Evolutionary conservation across 2,329 filamentous ascomycete species (phyloP).

Genomic region (Colletotrichum truncatum): DNA sequence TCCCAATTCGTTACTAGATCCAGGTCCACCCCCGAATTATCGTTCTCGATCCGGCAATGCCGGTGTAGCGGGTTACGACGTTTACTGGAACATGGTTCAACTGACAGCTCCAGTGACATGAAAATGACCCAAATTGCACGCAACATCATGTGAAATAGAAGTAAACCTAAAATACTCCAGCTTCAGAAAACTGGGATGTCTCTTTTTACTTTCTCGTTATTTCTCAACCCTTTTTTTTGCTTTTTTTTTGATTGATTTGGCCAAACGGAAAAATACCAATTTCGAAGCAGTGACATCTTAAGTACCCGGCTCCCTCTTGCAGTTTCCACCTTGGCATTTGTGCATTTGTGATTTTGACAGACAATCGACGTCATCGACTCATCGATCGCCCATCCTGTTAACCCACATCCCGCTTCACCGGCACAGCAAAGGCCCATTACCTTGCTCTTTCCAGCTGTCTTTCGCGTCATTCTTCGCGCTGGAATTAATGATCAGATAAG

Average conservation of each 20-base stretch:
- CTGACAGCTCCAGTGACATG: background rate
- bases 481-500: background rate
- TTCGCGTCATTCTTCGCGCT: background rate
- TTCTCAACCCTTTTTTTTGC: too few species aligned
- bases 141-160: background rate
- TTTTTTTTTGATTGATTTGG: too few species aligned
- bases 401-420: background rate
- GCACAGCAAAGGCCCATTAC: background rate
- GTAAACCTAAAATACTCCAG: too few species aligned
- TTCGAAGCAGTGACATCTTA: background rate
- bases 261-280: background rate
- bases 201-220: background rate
- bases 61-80: background rate
- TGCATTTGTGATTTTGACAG: background rate
- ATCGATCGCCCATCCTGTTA: background rate
- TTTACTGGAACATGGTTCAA: background rate
- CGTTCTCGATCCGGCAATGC: background rate
- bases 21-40: background rate
- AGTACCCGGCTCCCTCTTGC: background rate
- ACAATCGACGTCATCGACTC: slow-evolving; percentile 6
- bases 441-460: background rate
- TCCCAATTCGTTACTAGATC: too few species aligned
- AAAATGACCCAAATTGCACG: background rate
- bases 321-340: slow-evolving; percentile 10
- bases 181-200: too few species aligned